phyloP scores from a whole-genome alignment of 2,329 filamentous ascomycete species.

The Cladosporium sp. region DNA sequence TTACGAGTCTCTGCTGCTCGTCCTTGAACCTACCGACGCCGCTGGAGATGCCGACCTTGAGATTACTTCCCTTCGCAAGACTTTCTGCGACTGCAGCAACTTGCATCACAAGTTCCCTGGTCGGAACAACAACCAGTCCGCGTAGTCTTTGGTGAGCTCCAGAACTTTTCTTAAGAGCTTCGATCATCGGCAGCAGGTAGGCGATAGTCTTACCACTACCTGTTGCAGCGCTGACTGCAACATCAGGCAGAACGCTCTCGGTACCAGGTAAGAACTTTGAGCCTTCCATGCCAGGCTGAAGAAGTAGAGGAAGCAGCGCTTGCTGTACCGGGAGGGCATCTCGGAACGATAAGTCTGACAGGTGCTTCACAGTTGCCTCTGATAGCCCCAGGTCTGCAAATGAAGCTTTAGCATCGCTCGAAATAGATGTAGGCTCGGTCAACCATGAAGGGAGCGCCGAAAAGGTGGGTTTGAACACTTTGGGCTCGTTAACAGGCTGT shows the following conservation, averaged over 20 bases:
- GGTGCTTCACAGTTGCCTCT: slow-evolving; percentile 54
- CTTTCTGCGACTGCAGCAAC: slow-evolving; percentile 72
- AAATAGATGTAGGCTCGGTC: slow-evolving; percentile 66
- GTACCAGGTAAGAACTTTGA: slow-evolving; percentile 24
- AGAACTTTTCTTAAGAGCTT: slow-evolving; percentile 60
- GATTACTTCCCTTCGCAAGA: slow-evolving; percentile 63
- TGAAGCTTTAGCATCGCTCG: slow-evolving; percentile 53
- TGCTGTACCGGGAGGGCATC: slow-evolving; percentile 77
- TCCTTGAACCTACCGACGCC: slow-evolving; percentile 71
- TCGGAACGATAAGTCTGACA: slow-evolving; percentile 65
- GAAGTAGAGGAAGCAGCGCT: slow-evolving; percentile 72
- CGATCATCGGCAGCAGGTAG: slow-evolving; percentile 81
- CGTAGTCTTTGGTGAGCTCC: slow-evolving; percentile 63
- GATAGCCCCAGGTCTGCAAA: slow-evolving; percentile 65
- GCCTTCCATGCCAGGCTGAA: slow-evolving; percentile 50
- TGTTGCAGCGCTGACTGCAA: slow-evolving; percentile 88
- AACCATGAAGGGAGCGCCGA: slow-evolving; percentile 80
- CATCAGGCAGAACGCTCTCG: slow-evolving; percentile 51
- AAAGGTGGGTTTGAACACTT: slow-evolving; percentile 61
- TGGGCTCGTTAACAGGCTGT: slow-evolving; percentile 63
- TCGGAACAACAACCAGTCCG: slow-evolving; percentile 83
- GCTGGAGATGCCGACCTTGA: slow-evolving; percentile 76
- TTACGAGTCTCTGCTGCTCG: slow-evolving; percentile 60
- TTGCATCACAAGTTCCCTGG: slow-evolving; percentile 69
- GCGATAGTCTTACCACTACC: slow-evolving; percentile 94